phyloP scores from a whole-genome alignment of 441 rosid genomes.

The Brassica hybrid region DNA sequence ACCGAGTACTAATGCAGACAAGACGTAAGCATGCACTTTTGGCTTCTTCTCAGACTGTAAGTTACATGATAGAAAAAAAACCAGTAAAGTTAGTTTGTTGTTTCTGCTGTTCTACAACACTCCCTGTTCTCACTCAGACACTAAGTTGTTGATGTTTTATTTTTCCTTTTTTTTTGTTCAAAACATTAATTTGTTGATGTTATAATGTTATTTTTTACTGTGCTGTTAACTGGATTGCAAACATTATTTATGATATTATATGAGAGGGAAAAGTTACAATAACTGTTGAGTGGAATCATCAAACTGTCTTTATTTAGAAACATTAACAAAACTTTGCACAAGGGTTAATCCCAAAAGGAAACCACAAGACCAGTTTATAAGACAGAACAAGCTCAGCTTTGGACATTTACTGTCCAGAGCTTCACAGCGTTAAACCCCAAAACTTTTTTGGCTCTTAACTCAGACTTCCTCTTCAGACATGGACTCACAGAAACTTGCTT shows the following conservation, averaged over 20 bases:
- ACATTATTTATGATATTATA: neutral
- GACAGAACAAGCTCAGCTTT: conserved; percentile 38
- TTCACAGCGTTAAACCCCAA: conserved; percentile 11
- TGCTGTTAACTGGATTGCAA: neutral
- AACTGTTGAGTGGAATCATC: conserved; percentile 17
- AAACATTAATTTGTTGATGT: neutral
- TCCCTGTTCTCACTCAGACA: conserved; percentile 19
- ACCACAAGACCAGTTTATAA: conserved; percentile 9
- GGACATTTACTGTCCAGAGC: neutral
- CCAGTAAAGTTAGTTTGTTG: conserved; percentile 14
- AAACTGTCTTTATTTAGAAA: conserved; percentile 30
- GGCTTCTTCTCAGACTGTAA: conserved; percentile 30
- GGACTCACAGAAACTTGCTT: conserved; percentile 44
- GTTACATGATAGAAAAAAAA: conserved; percentile 7
- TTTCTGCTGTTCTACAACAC: conserved; percentile 25
- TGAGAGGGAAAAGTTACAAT: conserved; percentile 4
- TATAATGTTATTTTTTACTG: conserved; percentile 10
- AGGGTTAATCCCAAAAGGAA: neutral
- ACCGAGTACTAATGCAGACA: no score
- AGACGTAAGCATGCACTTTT: neutral
- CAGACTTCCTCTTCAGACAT: conserved; percentile 29
- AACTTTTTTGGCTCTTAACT: conserved; percentile 10
- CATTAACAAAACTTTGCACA: conserved; percentile 29
- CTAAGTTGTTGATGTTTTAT: neutral
- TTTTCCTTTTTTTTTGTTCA: no score